Evolutionary conservation across 1,139 yeast species (phyloP), one percentile per base, ranked within the genome.

Genomic region (Martiniozyma asiatica): DNA sequence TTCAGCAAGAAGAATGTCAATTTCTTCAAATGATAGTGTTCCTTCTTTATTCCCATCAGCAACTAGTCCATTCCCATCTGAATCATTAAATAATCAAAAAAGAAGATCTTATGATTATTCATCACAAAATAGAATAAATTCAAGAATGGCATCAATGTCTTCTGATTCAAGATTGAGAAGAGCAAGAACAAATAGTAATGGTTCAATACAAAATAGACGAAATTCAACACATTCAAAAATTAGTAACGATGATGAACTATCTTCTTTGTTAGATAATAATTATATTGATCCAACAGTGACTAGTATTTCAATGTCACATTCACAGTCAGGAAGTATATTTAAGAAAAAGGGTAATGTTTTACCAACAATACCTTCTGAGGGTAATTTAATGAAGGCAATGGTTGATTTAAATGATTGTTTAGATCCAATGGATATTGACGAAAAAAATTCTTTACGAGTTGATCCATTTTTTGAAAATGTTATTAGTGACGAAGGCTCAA

Each of bases 1-100:
- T n/a, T 35, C 37, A 5, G 44, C 50, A 7, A 40, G 48, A 34
- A 34, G 48, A 20, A 30, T 42, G 7, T 44, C 51, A 3, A 32
- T 33, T 9, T 40, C 50, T 7, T 47, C 52, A 9, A 37, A 32
- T 24, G 48, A 42, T 19, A 41, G 41, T 8, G 36, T 41, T 14
- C 45, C 47, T 2, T 43, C 48, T 1, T 27, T 44, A 20, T 43
- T 43, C 22, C 37, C 43, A 11, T 42, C 47, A 7, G 45, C 44
- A 6, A 32, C 42, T n/a, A 31, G 41, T 21, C 33, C 38, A 14
- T 30, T 13, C 29, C 33, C 28, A 14, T 12, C 26, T 4, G 31
- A 29, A 19, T 9, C 23, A 13, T 22, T 12, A 9, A 28, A 37
- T 4, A 26, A 41, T 17, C 40, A 29, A 32, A 35, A 19, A 20